Evolutionary conservation across 2,329 filamentous ascomycete species (phyloP).

Genomic region (Fusarium chlamydosporum): DNA sequence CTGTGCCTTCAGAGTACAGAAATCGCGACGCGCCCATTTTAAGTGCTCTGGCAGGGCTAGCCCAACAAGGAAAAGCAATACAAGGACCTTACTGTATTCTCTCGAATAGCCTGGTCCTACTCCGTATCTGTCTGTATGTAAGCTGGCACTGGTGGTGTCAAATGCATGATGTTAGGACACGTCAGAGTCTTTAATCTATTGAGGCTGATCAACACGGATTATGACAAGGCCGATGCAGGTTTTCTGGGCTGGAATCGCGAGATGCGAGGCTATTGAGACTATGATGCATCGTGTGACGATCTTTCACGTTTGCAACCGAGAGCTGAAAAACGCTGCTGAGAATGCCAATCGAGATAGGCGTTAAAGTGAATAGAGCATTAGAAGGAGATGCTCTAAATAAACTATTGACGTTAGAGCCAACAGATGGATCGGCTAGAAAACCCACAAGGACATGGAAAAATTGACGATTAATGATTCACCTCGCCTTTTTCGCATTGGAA

Average conservation of each 20-base stretch:
- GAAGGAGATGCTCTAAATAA: not conserved
- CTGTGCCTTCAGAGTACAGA: slow-evolving; percentile 30
- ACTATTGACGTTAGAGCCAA: slow-evolving; percentile 1
- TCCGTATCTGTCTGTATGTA: not conserved
- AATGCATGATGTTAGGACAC: slow-evolving; percentile 3
- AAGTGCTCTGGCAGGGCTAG: not conserved
- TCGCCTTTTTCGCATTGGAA: not conserved
- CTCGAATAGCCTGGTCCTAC: not conserved
- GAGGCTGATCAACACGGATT: not conserved
- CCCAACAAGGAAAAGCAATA: slow-evolving; percentile 7
- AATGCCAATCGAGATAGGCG: not conserved
- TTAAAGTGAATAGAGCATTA: not conserved
- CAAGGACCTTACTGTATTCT: not conserved
- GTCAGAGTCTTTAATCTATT: slow-evolving; percentile 10
- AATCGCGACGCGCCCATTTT: slow-evolving; percentile 5
- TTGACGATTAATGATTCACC: not conserved
- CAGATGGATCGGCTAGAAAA: not conserved
- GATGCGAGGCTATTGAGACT: not conserved
- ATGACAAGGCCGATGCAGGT: not conserved
- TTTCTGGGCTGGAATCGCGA: not conserved
- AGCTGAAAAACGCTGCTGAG: not conserved
- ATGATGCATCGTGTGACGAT: not conserved
- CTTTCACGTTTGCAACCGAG: not conserved
- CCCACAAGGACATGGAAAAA: not conserved
- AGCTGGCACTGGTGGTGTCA: not conserved